Evolutionary conservation across 2,329 filamentous ascomycete genomes (phyloP), one percentile per base, ranked within the genome.

Genomic region (Colletotrichum aenigma): DNA sequence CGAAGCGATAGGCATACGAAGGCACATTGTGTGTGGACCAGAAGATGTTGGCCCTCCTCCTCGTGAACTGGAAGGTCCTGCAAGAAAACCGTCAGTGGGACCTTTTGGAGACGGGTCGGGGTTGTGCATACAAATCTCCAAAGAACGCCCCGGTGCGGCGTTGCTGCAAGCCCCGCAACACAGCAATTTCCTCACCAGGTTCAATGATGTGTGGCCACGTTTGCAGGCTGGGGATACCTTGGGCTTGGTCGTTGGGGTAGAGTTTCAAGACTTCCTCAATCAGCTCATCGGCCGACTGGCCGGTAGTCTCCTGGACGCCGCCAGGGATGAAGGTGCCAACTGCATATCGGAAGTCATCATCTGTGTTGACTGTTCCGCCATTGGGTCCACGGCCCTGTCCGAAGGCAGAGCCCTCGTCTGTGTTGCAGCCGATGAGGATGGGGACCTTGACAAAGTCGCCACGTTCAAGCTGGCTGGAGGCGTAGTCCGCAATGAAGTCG

Each of bases 401-500:
- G 58, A 81, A 81, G 3, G 78, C 75, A 3, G 78, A 66, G 13
- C 83, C 83, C 71, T 84, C 83, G 43, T 84, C 83, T 4, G 79
- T 77, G 71, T 85, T 86, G 12, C 81, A 77, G 7, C 85, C 85
- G 32, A 83, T 81, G 1, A 87, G 78, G 3, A 84, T 52, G 0
- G 84, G 84, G 0, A 86, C 81, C 67, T 81, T 80, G 58, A 81
- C 79, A 62, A 86, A 87, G 10, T 79, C 75, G 2, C 85, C 85
- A 0, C 78, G 77, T 3, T 65, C 43, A 1, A 85, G 61, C 62
- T 85, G 84, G 64, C 80, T 80, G 12, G 82, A 78, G 13, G 78
- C 78, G 68, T 81, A 81, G 26, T 82, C 80, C 7, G 77, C 74
- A 26, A 86, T 78, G 65, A 86, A 85, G 65, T 86, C 84, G 18